These are phyloP conservation scores for Phytophthora sojae DNA, from an alignment of 352 stramenopile genomes.

Conservation along the genomic window DNA sequence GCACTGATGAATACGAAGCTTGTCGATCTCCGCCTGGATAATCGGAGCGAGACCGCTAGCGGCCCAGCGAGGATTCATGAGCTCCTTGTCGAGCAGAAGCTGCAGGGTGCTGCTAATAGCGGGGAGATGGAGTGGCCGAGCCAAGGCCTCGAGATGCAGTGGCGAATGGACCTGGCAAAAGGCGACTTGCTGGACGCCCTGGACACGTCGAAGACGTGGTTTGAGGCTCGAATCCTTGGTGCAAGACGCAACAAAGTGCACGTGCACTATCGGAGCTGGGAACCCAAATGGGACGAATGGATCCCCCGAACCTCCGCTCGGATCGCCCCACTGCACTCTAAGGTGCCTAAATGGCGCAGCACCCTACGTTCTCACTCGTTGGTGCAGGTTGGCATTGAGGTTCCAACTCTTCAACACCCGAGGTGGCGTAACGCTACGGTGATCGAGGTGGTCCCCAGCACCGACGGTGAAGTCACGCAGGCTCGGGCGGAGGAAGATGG, in stretches of 20 bases:
- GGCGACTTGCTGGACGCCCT: conserved; percentile 26
- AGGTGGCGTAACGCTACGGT: conserved; percentile 37
- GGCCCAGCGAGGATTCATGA: conserved; percentile 20
- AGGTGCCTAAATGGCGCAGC: conserved; percentile 27
- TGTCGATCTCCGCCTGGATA: conserved; percentile 29
- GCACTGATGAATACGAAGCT: conserved; percentile 18
- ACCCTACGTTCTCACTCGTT: conserved; percentile 4
- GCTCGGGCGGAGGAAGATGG: conserved; percentile 3
- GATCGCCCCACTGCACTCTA: conserved; percentile 27
- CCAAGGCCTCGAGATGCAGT: conserved; percentile 20
- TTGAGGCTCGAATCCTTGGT: conserved; percentile 22
- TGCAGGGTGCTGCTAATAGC: background rate
- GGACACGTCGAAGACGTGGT: conserved; percentile 26
- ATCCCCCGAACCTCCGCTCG: conserved; percentile 22
- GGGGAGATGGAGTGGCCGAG: conserved; percentile 20
- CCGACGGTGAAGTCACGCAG: background rate
- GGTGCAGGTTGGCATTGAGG: conserved; percentile 32
- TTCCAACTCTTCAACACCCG: conserved; percentile 16
- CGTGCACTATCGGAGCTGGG: conserved; percentile 36
- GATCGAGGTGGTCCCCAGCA: conserved; percentile 22
- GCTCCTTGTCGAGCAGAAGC: conserved; percentile 25
- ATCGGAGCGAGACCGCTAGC: conserved; percentile 20
- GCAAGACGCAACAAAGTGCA: conserved; percentile 31
- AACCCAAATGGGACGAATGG: conserved; percentile 38
- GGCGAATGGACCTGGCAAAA: conserved; percentile 10